These are phyloP conservation scores for Alternaria sp. DNA, from an alignment of 2,329 filamentous ascomycete species.

Conservation along the genomic window DNA sequence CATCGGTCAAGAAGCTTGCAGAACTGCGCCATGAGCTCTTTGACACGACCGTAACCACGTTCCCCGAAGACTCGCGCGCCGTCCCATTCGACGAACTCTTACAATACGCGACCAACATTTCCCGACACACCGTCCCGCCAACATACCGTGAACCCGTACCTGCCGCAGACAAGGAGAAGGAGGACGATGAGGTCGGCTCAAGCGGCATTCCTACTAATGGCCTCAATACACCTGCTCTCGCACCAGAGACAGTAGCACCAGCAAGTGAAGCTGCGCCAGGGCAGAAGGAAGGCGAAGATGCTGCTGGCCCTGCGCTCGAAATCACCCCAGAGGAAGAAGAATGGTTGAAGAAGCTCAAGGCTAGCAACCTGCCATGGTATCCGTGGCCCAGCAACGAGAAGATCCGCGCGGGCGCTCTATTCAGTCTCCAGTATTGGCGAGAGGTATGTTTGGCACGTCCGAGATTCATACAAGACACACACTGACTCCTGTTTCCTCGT, in stretches of 20 bases:
- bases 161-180: conserved; percentile 25
- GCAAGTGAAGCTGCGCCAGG: conserved; percentile 27
- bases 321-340: conserved; percentile 42
- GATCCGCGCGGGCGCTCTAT: conserved; percentile 71
- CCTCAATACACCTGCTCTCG: conserved; percentile 36
- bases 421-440: conserved; percentile 31
- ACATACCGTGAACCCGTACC: conserved; percentile 51
- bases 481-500: neutral
- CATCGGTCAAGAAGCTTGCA: conserved; percentile 72
- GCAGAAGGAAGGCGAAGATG: conserved; percentile 18
- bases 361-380: conserved; percentile 59
- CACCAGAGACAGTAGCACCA: conserved; percentile 26
- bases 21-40: conserved; percentile 75
- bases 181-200: conserved; percentile 27
- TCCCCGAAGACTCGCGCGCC: conserved; percentile 51
- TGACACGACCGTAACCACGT: conserved; percentile 48
- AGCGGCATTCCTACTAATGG: conserved; percentile 36
- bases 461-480: neutral
- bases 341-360: conserved; percentile 42
- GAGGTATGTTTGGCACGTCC: conserved; percentile 4
- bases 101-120: conserved; percentile 78
- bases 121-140: conserved; percentile 77
- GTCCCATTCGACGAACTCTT: conserved; percentile 77
- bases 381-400: conserved; percentile 78
- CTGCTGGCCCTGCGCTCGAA: conserved; percentile 18